A percentile compares a stretch with the other conserved stretches of the same genome.
phyloP scores from a whole-genome alignment of 768 basidiomycete genomes.

The Kwoniella europaea region DNA sequence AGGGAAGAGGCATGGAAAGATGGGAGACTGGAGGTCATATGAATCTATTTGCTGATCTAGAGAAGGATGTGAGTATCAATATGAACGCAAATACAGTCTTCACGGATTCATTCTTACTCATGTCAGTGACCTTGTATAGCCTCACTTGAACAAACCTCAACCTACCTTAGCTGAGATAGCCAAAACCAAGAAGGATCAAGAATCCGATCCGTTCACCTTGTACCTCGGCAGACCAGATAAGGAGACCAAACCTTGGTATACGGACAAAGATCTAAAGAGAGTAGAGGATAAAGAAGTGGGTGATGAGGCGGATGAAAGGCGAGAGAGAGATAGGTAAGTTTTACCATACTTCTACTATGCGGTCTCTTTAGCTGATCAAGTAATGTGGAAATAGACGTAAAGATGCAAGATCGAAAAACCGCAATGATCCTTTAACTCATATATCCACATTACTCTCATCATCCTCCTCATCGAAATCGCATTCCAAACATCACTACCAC shows the following conservation, averaged over 20 bases:
- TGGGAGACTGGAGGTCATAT: constrained; percentile 52
- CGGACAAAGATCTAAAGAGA: constrained; percentile 50
- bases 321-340: constrained; percentile 39
- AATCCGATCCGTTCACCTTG: constrained; percentile 57
- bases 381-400: constrained; percentile 40
- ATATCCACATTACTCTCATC: constrained; percentile 43
- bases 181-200: constrained; percentile 52
- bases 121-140: not conserved
- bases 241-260: constrained; percentile 59
- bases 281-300: constrained; percentile 53
- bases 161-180: constrained; percentile 32
- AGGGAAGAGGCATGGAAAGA: constrained; percentile 23
- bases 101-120: not conserved
- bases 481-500: not conserved
- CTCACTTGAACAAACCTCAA: constrained; percentile 8
- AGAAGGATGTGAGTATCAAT: constrained; percentile 44
- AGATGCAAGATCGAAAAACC: constrained; percentile 48
- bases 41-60: constrained; percentile 59
- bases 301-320: constrained; percentile 51
- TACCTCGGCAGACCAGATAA: constrained; percentile 56
- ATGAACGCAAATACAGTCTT: not conserved
- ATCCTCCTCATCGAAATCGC: constrained; percentile 18
- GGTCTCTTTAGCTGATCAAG: too few relatives aligned
- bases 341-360: not conserved
- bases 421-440: constrained; percentile 53